A percentile compares a stretch with the other conserved stretches of the same genome.
Evolutionary conservation across 805 yeast genomes (phyloP).

Genomic region (Metschnikowia picachoensis): DNA sequence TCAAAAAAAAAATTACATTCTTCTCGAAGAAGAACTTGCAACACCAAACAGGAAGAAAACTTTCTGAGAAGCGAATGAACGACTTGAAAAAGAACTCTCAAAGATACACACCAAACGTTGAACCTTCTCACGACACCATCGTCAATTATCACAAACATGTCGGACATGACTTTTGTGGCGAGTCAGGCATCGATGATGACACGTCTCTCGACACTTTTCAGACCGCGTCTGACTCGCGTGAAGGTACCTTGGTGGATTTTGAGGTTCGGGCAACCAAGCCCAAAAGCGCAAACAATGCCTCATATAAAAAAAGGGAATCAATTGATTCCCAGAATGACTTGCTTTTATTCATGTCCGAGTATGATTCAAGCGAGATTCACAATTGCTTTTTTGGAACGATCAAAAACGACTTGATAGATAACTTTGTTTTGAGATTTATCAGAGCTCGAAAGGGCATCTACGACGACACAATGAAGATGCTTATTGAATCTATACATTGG

Average conservation of each 20-base stretch:
- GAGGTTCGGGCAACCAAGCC: neutral
- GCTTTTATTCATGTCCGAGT: constrained; percentile 32
- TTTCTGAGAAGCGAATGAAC: constrained; percentile 25
- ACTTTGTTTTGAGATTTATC: constrained; percentile 66
- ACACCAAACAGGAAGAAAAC: constrained; percentile 11
- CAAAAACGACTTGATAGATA: constrained; percentile 81
- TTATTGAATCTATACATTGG: constrained; percentile 74
- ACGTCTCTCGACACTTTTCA: constrained; percentile 30
- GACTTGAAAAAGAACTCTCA: constrained; percentile 27
- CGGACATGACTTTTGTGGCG: neutral
- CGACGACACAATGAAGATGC: constrained; percentile 64
- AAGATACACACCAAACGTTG: constrained; percentile 21
- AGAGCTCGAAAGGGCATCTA: constrained; percentile 87
- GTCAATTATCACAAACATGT: constrained; percentile 22
- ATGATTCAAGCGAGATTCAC: constrained; percentile 50
- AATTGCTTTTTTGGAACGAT: constrained; percentile 53
- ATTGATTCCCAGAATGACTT: neutral
- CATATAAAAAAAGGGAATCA: neutral
- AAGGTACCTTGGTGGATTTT: constrained; percentile 5
- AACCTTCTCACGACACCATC: constrained; percentile 20
- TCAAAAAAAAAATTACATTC: constrained; percentile 32
- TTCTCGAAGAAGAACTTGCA: constrained; percentile 18
- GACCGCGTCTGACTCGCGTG: constrained; percentile 9
- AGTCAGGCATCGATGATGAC: constrained; percentile 18
- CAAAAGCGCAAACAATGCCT: too few species aligned